Percentiles rank a stretch among this genome's conserved stretches.
Evolutionary conservation across 805 yeast species (phyloP).

Genomic region (Wickerhamomyces bisporus): DNA sequence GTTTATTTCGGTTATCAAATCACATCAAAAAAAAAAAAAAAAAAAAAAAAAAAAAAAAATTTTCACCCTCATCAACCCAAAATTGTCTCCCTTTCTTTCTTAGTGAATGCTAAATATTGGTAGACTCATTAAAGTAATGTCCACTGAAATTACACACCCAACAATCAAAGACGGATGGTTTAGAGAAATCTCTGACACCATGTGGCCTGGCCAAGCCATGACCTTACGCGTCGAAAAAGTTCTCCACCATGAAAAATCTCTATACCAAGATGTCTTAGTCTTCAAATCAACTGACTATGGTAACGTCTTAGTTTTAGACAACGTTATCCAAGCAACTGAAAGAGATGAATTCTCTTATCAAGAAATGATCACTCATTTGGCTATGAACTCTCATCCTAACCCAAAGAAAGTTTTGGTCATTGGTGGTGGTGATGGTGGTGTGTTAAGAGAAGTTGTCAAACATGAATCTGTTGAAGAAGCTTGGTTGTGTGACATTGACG

Average conservation of each 20-base stretch:
- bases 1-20: too few relatives aligned
- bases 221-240: conserved; percentile 81
- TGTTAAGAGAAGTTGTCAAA: conserved; percentile 88
- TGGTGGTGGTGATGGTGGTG: conserved; percentile 99
- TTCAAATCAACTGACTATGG: conserved; percentile 94
- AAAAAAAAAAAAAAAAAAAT: too few relatives aligned
- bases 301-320: conserved; percentile 90
- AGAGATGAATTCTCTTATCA: conserved; percentile 97
- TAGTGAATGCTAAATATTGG: too few relatives aligned
- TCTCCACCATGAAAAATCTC: conserved; percentile 77
- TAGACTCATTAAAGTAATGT: conserved; percentile 9
- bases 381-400: conserved; percentile 87
- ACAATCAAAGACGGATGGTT: conserved; percentile 84
- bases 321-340: conserved; percentile 93
- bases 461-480: conserved; percentile 85
- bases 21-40: too few relatives aligned
- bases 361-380: conserved; percentile 96
- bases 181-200: conserved; percentile 87
- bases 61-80: too few relatives aligned
- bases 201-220: conserved; percentile 99
- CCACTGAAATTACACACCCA: conserved; percentile 37
- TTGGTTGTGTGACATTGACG: conserved; percentile 91
- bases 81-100: too few relatives aligned
- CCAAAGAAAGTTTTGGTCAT: conserved; percentile 91
- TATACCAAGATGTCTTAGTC: conserved; percentile 90